Conservation (phyloP, 306 rosid species). For the Biancaea sappan region DNA sequence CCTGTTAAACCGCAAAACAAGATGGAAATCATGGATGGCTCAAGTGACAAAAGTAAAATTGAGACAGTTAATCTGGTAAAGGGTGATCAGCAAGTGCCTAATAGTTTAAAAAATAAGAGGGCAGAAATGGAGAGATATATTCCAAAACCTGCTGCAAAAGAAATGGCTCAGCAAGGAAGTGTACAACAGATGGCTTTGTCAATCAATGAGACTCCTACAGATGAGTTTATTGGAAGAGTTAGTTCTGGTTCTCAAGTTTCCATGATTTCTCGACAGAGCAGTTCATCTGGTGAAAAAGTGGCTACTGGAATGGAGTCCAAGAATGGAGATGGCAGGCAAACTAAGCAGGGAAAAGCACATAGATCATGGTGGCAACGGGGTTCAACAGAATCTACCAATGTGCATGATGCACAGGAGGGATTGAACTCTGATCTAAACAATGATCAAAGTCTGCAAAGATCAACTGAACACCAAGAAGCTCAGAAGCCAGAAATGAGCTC, state of each 20-base stretch:
- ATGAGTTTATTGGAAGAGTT: conserved; percentile 45
- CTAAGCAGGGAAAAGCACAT: conserved; percentile 66
- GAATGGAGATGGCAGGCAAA: conserved; percentile 59
- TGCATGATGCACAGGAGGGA: conserved; percentile 55
- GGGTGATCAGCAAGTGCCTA: conserved; percentile 66
- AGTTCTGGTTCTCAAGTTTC: conserved; percentile 49
- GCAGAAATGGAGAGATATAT: conserved; percentile 94
- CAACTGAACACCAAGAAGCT: conserved; percentile 45
- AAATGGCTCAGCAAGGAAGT: conserved; percentile 88
- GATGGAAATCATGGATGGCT: conserved; percentile 58
- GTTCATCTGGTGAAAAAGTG: conserved; percentile 43
- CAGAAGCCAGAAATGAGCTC: conserved; percentile 35
- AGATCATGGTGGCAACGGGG: conserved; percentile 80
- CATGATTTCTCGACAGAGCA: conserved; percentile 42
- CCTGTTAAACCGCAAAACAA: conserved; percentile 80
- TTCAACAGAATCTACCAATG: conserved; percentile 42
- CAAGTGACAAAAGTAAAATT: conserved; percentile 47
- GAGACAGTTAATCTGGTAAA: conserved; percentile 55
- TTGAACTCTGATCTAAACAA: conserved; percentile 41
- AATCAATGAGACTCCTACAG: conserved; percentile 44
- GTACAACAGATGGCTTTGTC: conserved; percentile 46
- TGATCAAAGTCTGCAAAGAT: conserved; percentile 42
- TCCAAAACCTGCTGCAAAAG: conserved; percentile 97
- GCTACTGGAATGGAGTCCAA: conserved; percentile 57
- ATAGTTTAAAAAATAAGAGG: conserved; percentile 70